Evolutionary conservation across 2,329 filamentous ascomycete genomes (phyloP), one percentile per base, ranked within the genome.

Genomic region (Periconia sp.): DNA sequence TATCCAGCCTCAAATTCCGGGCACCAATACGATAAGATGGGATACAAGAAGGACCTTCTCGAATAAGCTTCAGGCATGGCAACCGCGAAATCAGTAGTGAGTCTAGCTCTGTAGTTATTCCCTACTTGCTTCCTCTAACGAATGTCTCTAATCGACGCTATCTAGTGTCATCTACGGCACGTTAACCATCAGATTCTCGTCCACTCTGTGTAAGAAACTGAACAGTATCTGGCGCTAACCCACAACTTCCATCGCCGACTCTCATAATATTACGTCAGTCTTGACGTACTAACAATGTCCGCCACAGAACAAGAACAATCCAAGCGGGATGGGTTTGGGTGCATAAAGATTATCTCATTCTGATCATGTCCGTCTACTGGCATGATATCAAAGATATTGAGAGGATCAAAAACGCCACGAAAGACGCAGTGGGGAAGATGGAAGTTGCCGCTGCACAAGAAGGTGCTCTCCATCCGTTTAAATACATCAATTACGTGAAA

Each of bases 201-300:
- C 37, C 17, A 5, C 37, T 5, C 3, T 18, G 14, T 3, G 14
- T 15, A 41, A 41, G 37, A 41, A 41, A 18, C 3, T 41, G 5
- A 41, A 41, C 17, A 41, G 14, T 6, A 18, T 18, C 10, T 41
- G 37, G 37, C 14, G 37, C 6, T 3, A 15, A 6, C 5, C 37
- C 14, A 15, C 37, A 3, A n/a, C 2, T 5, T 17, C 6, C 3
- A 17, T 49, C 13, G 3, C 15, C 27, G 17, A n/a, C 15, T 11
- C 15, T 20, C 30, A 40, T 6, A 41, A 40, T 18, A 40, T 40
- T 31, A 40, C 23, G 2, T 47, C 45, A 40, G 46, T 40, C 10
- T 23, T 49, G 17, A 49, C 46, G 17, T 49, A 40, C 46, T 31
- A 49, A 49, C 35, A 40, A 40, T 41, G 3, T 27, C 46, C 46